These are phyloP conservation scores for Acanthamoeba culbertsoni DNA, from an alignment of 208 protist genomes.

Conservation along the genomic window DNA sequence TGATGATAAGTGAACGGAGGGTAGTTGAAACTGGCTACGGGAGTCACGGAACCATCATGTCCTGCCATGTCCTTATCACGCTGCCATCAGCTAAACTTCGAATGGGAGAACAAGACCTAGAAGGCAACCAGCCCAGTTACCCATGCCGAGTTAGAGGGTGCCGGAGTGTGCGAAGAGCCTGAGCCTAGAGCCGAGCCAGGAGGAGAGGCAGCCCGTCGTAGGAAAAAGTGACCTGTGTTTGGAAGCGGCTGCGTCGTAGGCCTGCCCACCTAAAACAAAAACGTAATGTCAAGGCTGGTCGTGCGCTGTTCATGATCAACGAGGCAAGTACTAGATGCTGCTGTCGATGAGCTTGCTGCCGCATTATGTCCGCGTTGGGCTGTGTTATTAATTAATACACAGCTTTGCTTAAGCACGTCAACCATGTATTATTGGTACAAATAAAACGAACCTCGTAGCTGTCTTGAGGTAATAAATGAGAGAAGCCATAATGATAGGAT, in stretches of 20 bases:
- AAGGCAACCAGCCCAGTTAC: neutral
- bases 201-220: neutral
- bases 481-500: neutral
- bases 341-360: no score
- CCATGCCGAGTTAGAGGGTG: neutral
- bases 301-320: neutral
- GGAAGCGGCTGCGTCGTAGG: neutral
- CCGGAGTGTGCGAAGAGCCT: neutral
- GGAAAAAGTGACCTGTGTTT: neutral
- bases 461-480: neutral
- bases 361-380: no score
- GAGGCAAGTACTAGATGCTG: neutral
- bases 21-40: neutral
- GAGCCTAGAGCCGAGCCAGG: neutral
- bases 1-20: neutral
- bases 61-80: neutral
- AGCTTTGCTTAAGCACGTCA: no score
- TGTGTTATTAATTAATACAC: no score
- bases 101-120: neutral
- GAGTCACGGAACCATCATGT: neutral
- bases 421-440: no score
- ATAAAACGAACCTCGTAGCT: no score
- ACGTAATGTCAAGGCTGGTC: no score
- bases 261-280: neutral
- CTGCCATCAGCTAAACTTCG: neutral